Percentiles rank a stretch among this genome's conserved stretches.
Evolutionary conservation across 2,329 filamentous ascomycete species (phyloP).

Genomic region (Rachicladosporium sp.): DNA sequence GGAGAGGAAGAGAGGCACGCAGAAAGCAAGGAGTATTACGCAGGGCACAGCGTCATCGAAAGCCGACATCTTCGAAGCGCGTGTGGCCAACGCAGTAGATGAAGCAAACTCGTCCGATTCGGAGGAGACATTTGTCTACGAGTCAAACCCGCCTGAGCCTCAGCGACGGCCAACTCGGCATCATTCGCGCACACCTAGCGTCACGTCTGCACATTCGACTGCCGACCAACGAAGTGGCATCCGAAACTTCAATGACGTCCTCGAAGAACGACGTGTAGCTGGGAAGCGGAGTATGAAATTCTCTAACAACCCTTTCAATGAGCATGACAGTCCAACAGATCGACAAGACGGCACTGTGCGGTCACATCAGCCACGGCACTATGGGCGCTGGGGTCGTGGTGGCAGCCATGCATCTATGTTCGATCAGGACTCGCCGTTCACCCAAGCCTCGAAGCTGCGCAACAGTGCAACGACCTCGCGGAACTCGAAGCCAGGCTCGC

Average conservation of each 20-base stretch:
- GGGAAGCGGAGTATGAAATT: slow-evolving; percentile 96
- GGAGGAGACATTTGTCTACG: slow-evolving; percentile 97
- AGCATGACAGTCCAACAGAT: slow-evolving; percentile 37
- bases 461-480: slow-evolving; percentile 34
- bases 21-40: slow-evolving; percentile 62
- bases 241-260: slow-evolving; percentile 53
- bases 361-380: slow-evolving; percentile 62
- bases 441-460: slow-evolving; percentile 54
- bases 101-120: slow-evolving; percentile 95
- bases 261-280: slow-evolving; percentile 48
- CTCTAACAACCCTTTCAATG: slow-evolving; percentile 62
- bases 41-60: slow-evolving; percentile 80
- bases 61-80: slow-evolving; percentile 95
- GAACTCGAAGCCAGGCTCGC: slow-evolving; percentile 53
- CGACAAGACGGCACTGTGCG: slow-evolving; percentile 32
- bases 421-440: slow-evolving; percentile 67
- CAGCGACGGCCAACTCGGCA: slow-evolving; percentile 53
- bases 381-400: slow-evolving; percentile 64
- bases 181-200: slow-evolving; percentile 89
- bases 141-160: slow-evolving; percentile 72
- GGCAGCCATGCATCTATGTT: slow-evolving; percentile 61
- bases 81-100: slow-evolving; percentile 89
- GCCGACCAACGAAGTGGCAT: slow-evolving; percentile 45
- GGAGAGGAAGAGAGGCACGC: slow-evolving; percentile 68
- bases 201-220: slow-evolving; percentile 66